These are phyloP conservation scores for Fistulina hepatica DNA, from an alignment of 1,284 basidiomycete species.

Conservation along the genomic window DNA sequence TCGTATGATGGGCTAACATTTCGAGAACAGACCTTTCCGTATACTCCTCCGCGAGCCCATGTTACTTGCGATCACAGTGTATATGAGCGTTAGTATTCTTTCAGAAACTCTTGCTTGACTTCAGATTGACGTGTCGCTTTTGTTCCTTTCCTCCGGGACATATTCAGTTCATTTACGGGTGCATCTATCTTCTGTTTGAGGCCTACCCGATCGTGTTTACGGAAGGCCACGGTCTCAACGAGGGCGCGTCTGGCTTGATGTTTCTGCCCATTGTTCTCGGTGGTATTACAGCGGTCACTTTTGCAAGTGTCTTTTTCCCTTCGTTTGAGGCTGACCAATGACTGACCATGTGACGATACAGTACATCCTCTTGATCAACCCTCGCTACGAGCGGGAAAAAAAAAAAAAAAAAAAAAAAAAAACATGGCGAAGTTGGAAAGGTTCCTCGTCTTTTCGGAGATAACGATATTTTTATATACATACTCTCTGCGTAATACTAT, in stretches of 20 bases:
- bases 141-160: constrained; percentile 9
- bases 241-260: constrained; percentile 39
- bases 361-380: constrained; percentile 44
- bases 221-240: constrained; percentile 38
- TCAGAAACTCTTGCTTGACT: constrained; percentile 4
- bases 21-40: too few species aligned
- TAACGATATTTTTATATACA: too few species aligned
- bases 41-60: constrained; percentile 71
- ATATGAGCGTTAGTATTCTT: constrained; percentile 42
- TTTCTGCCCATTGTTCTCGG: constrained; percentile 49
- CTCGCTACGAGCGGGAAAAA: constrained; percentile 37
- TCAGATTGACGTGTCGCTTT: constrained; percentile 6
- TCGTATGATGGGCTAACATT: too few species aligned
- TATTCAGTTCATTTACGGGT: constrained; percentile 48
- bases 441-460: too few species aligned
- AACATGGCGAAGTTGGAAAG: too few species aligned
- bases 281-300: constrained; percentile 37
- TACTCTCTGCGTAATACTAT: too few species aligned
- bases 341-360: too few species aligned
- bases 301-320: too few species aligned
- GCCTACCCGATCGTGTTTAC: constrained; percentile 50
- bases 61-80: constrained; percentile 59
- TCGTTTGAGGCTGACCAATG: too few species aligned
- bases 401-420: too few species aligned
- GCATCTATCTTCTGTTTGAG: constrained; percentile 50